Conservation (phyloP, 345 rosid species). For the Stellera chamaejasme region DNA sequence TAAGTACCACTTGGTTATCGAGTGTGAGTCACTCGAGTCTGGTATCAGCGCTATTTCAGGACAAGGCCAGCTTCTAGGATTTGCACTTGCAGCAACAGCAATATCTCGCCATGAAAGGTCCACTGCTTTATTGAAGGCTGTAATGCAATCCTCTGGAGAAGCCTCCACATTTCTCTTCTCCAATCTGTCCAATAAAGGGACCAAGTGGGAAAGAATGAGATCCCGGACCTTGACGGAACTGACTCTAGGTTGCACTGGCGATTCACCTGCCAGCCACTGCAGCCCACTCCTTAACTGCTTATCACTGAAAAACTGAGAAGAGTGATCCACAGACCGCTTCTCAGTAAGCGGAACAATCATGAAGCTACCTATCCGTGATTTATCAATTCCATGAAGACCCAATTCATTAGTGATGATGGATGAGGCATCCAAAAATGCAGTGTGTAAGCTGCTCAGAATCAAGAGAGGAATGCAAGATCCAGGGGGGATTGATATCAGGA, state of each 20-base stretch:
- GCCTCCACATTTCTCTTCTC: constrained; percentile 39
- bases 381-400: constrained; percentile 61
- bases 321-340: constrained; percentile 23
- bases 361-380: constrained; percentile 48
- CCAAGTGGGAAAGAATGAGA: constrained; percentile 49
- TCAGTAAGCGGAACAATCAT: constrained; percentile 48
- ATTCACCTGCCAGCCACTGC: constrained; percentile 69
- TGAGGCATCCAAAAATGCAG: constrained; percentile 33
- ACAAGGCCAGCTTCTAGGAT: constrained; percentile 68
- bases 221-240: constrained; percentile 39
- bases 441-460: constrained; percentile 42
- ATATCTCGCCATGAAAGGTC: constrained; percentile 45
- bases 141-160: constrained; percentile 53
- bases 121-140: constrained; percentile 76
- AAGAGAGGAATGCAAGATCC: constrained; percentile 78
- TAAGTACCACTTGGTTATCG: constrained; percentile 38
- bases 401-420: constrained; percentile 32
- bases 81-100: constrained; percentile 50
- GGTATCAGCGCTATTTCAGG: constrained; percentile 52
- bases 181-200: constrained; percentile 37
- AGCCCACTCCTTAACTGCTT: constrained; percentile 59
- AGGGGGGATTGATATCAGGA: constrained; percentile 49
- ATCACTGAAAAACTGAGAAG: constrained; percentile 65
- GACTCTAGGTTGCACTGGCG: constrained; percentile 69
- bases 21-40: constrained; percentile 29